phyloP scores from a whole-genome alignment of 2,329 filamentous ascomycete genomes.

The Huntiella savannae region DNA sequence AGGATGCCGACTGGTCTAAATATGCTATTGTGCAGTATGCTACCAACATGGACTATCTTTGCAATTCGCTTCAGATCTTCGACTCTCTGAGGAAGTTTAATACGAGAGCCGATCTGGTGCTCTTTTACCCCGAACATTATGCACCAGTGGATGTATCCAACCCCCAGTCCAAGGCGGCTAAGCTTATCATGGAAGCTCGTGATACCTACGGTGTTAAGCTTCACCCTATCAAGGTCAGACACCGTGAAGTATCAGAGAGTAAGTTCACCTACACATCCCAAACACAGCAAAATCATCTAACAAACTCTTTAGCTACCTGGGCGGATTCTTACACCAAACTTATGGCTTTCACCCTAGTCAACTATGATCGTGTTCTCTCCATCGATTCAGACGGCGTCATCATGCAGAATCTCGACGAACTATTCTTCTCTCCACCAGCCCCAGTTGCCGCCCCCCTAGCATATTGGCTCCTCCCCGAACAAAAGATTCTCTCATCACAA shows the following conservation, averaged over 20 bases:
- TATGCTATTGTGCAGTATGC: conserved; percentile 32
- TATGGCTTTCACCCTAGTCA: conserved; percentile 46
- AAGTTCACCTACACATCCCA: conserved; percentile 11
- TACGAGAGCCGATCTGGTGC: conserved; percentile 25
- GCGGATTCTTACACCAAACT: conserved; percentile 48
- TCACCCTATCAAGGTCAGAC: conserved; percentile 22
- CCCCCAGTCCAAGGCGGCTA: conserved; percentile 16
- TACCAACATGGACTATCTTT: conserved; percentile 27
- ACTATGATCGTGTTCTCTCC: conserved; percentile 32
- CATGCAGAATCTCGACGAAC: conserved; percentile 45
- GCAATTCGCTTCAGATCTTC: conserved; percentile 32
- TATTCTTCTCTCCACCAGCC: conserved; percentile 45
- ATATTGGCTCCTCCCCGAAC: conserved; percentile 44
- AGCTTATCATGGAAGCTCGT: conserved; percentile 23
- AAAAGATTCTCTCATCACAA: conserved; percentile 36
- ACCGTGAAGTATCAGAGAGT: conserved; percentile 20
- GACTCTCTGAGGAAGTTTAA: conserved; percentile 23
- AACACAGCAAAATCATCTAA: neutral
- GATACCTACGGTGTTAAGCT: conserved; percentile 27
- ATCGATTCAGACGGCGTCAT: conserved; percentile 44
- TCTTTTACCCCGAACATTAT: conserved; percentile 26
- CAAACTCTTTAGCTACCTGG: conserved; percentile 29
- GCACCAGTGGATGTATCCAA: conserved; percentile 16
- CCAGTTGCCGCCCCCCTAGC: conserved; percentile 50
- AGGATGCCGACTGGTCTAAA: conserved; percentile 22